These are phyloP conservation scores for Nigrograna mackinnonii DNA, from an alignment of 2,329 filamentous ascomycete species.

Conservation along the genomic window DNA sequence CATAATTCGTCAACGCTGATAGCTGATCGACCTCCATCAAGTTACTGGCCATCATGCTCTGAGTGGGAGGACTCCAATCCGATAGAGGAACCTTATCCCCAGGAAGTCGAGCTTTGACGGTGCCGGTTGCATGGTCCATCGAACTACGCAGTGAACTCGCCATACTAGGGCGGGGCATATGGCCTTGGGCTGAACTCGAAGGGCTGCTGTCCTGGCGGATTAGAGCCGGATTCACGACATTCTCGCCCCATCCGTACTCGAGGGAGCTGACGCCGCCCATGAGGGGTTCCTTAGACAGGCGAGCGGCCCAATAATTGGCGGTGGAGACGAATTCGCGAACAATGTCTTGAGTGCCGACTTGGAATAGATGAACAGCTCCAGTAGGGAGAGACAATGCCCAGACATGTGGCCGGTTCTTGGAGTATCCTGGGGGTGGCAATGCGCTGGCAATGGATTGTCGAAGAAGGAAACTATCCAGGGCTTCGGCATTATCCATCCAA, in stretches of 20 bases:
- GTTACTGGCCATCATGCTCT: conserved; percentile 85
- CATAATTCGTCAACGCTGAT: conserved; percentile 73
- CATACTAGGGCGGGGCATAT: conserved; percentile 55
- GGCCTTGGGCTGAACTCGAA: conserved; percentile 31
- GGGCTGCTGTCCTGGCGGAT: conserved; percentile 40
- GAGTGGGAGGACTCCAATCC: conserved; percentile 87
- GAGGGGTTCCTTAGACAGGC: conserved; percentile 90
- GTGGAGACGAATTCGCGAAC: conserved; percentile 92
- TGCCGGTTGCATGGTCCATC: conserved; percentile 58
- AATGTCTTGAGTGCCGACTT: conserved; percentile 93
- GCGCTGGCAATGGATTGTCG: conserved; percentile 90
- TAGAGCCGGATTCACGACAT: conserved; percentile 65
- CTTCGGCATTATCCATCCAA: conserved; percentile 96
- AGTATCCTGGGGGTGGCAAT: conserved; percentile 90
- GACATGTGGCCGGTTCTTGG: conserved; percentile 84
- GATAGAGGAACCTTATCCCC: conserved; percentile 83
- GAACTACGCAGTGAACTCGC: conserved; percentile 66
- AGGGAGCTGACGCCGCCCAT: conserved; percentile 94
- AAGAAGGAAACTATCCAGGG: conserved; percentile 82
- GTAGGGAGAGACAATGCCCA: conserved; percentile 92
- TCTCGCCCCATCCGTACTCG: conserved; percentile 95
- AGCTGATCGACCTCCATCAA: conserved; percentile 82
- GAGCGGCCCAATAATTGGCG: conserved; percentile 96
- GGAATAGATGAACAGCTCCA: conserved; percentile 96
- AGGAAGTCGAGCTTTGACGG: conserved; percentile 69